These are phyloP conservation scores for Phaeosphaeria sp. DNA, from an alignment of 2,329 filamentous ascomycete genomes.

Conservation along the genomic window DNA sequence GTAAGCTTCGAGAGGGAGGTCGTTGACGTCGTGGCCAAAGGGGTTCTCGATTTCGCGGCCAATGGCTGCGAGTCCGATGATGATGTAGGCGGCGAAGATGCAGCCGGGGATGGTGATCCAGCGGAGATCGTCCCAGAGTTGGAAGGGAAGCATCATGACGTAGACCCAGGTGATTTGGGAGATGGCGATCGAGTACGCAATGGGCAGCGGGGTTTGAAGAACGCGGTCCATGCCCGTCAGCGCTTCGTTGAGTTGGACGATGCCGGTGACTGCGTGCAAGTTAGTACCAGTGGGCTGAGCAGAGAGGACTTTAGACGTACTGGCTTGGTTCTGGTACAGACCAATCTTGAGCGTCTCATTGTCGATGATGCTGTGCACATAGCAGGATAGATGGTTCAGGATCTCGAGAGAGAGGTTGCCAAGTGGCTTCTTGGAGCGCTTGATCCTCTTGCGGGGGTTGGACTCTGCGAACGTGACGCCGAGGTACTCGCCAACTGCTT, in stretches of 20 bases:
- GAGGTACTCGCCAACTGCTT: constrained; percentile 73
- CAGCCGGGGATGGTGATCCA: constrained; percentile 84
- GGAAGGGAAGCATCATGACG: constrained; percentile 80
- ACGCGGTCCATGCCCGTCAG: constrained; percentile 77
- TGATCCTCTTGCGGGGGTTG: constrained; percentile 79
- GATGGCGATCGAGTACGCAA: constrained; percentile 84
- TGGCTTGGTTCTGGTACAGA: constrained; percentile 65
- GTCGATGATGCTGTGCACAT: constrained; percentile 66
- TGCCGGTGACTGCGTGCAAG: constrained; percentile 58
- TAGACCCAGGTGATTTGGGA: constrained; percentile 88
- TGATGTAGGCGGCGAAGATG: constrained; percentile 77
- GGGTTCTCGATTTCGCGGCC: constrained; percentile 86
- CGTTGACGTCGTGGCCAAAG: constrained; percentile 84
- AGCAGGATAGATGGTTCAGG: constrained; percentile 72
- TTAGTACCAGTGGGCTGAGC: too few species aligned
- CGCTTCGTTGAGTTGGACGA: constrained; percentile 73
- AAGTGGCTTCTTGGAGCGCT: constrained; percentile 73
- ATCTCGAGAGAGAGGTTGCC: constrained; percentile 87
- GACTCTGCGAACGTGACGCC: constrained; percentile 77
- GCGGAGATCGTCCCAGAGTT: constrained; percentile 67
- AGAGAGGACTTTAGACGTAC: too few species aligned
- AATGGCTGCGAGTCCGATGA: constrained; percentile 77
- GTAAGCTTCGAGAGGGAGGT: constrained; percentile 68
- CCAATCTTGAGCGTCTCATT: constrained; percentile 63
- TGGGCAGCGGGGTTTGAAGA: constrained; percentile 79